Base-by-base conservation (phyloP, 129 eudicot species). In the Tagetes patula region DNA sequence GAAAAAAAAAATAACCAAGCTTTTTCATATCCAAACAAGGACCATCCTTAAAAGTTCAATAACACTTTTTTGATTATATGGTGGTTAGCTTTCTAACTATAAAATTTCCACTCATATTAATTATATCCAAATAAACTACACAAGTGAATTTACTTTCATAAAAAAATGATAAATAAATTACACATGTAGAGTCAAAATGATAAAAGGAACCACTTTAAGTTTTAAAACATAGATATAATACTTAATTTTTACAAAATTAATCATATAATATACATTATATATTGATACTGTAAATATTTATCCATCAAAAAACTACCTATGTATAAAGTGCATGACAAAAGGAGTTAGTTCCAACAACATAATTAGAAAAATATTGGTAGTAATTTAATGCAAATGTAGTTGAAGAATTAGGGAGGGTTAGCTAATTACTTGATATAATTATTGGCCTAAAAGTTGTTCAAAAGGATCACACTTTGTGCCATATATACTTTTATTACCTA, bases 281-380 rank as follows among this genome's bases (percentile, higher is more conserved):
- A 20, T 20, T 20, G 20, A 42, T 5, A 20, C 9, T 65, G 12
- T 42, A 32, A 42, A 27, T 20, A 4, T 66, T 66, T 14, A 20
- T 27, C 48, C 13, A 27, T 42, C 37, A 43, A 20, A 50, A 5
- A 52, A 43, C 6, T 42, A 52, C 6, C 6, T 42, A 42, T 43
- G 48, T 7, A 10, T 43, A 43, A 43, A 43, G 48, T 43, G 48
- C 48, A 43, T 43, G 48, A 43, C 48, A 43, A 43, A 43, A 43
- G 11, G 48, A 43, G 81, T 78, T 83, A 82, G 87, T 82, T 82
- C 79, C 87, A 87, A 80, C 89, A 64, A 80, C 79, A 84, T 43
- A 71, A 73, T 61, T 69, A 70, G 75, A 68, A 60, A 75, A 31
- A 73, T 52, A 56, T 54, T 53, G 76, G 81, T 71, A 75, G 36